A percentile compares a stretch with the other conserved stretches of the same genome.
Conservation (phyloP, 139 green algal genomes). For the Pleodorina starrii region DNA sequence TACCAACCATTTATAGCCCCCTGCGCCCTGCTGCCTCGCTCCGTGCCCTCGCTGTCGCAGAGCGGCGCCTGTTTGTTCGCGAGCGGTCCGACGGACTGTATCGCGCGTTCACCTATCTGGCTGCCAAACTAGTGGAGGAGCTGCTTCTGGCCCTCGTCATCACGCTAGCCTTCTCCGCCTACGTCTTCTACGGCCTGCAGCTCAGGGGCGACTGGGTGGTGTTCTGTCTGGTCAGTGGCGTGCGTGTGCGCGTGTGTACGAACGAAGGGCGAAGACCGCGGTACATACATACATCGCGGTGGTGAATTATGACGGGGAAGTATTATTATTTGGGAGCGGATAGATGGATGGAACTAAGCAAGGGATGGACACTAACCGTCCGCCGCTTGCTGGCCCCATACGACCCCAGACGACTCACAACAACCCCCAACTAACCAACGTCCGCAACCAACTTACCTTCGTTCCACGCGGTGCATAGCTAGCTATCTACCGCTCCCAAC, state of each 20-base stretch:
- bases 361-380: too few relatives aligned
- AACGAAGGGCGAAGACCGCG: too few relatives aligned
- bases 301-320: too few relatives aligned
- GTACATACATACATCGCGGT: too few relatives aligned
- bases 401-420: too few relatives aligned
- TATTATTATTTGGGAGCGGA: too few relatives aligned
- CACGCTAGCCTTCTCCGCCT: conserved; percentile 31
- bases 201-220: conserved; percentile 54
- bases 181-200: conserved; percentile 52
- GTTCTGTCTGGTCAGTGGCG: conserved; percentile 56
- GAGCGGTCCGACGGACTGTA: conserved; percentile 86
- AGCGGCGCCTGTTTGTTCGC: conserved; percentile 81
- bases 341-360: too few relatives aligned
- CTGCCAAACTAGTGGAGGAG: conserved; percentile 76
- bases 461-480: neutral
- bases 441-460: neutral
- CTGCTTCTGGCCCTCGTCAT: conserved; percentile 48
- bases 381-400: too few relatives aligned
- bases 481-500: too few relatives aligned
- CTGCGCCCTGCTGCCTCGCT: neutral
- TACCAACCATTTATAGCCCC: neutral
- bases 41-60: conserved; percentile 34
- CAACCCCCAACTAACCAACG: too few relatives aligned
- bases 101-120: conserved; percentile 78
- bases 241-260: neutral